phyloP scores from a whole-genome alignment of 371 early-diverging fungal species.

The Apophysomyces sp. region DNA sequence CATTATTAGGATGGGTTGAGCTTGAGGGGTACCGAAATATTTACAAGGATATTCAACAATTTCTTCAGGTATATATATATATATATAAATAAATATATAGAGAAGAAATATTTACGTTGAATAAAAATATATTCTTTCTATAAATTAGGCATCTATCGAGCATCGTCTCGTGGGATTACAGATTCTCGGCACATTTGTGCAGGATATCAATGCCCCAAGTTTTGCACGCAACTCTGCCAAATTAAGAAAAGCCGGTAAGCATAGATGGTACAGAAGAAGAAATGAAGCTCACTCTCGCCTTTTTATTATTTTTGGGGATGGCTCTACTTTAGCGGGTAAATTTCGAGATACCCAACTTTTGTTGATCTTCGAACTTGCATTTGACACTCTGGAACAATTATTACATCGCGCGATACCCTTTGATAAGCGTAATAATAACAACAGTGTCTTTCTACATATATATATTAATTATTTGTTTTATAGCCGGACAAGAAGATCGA shows the following conservation, averaged over 20 bases:
- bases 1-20: conserved; percentile 81
- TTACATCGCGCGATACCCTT: conserved; percentile 31
- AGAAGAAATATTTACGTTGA: no score
- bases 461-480: not conserved
- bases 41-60: conserved; percentile 61
- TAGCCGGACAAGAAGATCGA: conserved; percentile 41
- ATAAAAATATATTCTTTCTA: no score
- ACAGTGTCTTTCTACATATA: not conserved
- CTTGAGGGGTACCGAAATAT: conserved; percentile 63
- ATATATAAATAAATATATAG: no score
- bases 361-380: conserved; percentile 63
- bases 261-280: not conserved
- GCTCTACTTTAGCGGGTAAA: conserved; percentile 56
- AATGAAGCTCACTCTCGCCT: no score
- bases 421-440: conserved; percentile 30
- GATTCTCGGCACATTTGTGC: conserved; percentile 50
- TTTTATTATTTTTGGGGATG: not conserved
- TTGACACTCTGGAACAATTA: conserved; percentile 52
- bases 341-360: conserved; percentile 78
- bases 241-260: conserved; percentile 62
- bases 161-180: conserved; percentile 64
- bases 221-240: conserved; percentile 57
- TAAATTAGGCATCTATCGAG: conserved; percentile 49
- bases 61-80: conserved; percentile 51
- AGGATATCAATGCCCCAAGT: conserved; percentile 58